phyloP scores from a whole-genome alignment of 2,329 filamentous ascomycete species.

The Diaporthe sp. region DNA sequence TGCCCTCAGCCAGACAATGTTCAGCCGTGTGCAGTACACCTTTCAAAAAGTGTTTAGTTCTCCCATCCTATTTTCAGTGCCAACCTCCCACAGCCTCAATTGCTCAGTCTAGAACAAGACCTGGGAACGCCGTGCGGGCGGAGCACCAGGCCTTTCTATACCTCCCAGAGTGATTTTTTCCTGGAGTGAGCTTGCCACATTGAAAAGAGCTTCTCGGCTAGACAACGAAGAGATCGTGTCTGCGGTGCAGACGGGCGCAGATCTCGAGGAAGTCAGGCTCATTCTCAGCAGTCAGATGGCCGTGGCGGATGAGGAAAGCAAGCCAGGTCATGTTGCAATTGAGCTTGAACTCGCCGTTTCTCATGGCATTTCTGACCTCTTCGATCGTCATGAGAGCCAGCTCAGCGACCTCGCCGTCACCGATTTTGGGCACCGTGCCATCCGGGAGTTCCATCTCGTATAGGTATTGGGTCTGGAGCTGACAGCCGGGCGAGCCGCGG shows the following conservation, averaged over 20 bases:
- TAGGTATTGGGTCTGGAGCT: neutral
- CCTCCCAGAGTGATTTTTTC: neutral
- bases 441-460: neutral
- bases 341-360: neutral
- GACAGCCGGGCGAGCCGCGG: neutral
- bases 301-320: conserved; percentile 7
- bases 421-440: neutral
- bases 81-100: neutral
- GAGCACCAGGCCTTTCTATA: neutral
- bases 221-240: neutral
- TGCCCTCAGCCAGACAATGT: neutral
- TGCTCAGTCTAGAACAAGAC: neutral
- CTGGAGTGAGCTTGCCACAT: neutral
- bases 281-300: neutral
- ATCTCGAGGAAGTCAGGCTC: neutral
- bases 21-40: neutral
- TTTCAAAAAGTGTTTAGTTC: neutral
- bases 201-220: neutral
- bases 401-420: neutral
- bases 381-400: neutral
- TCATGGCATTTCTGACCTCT: neutral
- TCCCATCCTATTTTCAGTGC: neutral
- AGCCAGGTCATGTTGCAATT: conserved; percentile 9
- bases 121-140: neutral
- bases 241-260: conserved; percentile 1